A percentile compares a stretch with the other conserved stretches of the same genome.
Conservation (phyloP, 2,329 filamentous ascomycete genomes). For the Sporothrix mexicana region DNA sequence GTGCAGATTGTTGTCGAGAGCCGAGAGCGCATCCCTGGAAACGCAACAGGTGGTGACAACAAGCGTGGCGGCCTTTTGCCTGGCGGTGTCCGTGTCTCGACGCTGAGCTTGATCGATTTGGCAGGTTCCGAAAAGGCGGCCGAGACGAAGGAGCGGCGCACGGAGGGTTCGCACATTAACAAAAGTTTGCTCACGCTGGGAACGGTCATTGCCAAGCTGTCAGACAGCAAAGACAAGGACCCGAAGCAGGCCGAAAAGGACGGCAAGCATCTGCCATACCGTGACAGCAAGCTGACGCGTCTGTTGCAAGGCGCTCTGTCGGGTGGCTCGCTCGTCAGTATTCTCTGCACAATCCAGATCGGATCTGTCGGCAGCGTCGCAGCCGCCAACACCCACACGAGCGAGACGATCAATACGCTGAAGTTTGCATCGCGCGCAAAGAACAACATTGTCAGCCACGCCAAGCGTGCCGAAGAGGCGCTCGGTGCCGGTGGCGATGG, state of each 20-base stretch:
- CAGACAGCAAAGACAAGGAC: constrained; percentile 84
- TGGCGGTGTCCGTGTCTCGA: constrained; percentile 93
- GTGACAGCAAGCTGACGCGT: constrained; percentile 95
- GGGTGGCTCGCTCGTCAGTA: constrained; percentile 92
- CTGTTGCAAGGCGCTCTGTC: constrained; percentile 90
- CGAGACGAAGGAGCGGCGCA: constrained; percentile 89
- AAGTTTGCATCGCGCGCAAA: constrained; percentile 97
- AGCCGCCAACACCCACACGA: constrained; percentile 73
- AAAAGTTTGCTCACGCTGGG: constrained; percentile 94
- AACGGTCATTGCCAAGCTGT: constrained; percentile 92
- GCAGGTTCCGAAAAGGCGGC: constrained; percentile 96
- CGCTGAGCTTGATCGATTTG: constrained; percentile 91
- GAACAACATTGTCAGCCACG: constrained; percentile 97
- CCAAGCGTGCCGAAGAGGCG: constrained; percentile 92
- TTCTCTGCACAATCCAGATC: constrained; percentile 94
- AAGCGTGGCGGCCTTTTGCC: constrained; percentile 75
- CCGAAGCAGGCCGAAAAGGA: constrained; percentile 77
- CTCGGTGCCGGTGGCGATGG: constrained; percentile 81
- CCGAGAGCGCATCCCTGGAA: constrained; percentile 76
- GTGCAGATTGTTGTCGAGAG: constrained; percentile 99
- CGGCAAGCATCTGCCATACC: constrained; percentile 90
- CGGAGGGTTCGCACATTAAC: constrained; percentile 97
- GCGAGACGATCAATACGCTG: constrained; percentile 91
- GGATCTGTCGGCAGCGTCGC: constrained; percentile 76
- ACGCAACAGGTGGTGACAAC: constrained; percentile 54